Evolutionary conservation across 176 grass and related monocot genomes (phyloP), one percentile per base, ranked within the genome.

Genomic region (Zoysia pacifica): DNA sequence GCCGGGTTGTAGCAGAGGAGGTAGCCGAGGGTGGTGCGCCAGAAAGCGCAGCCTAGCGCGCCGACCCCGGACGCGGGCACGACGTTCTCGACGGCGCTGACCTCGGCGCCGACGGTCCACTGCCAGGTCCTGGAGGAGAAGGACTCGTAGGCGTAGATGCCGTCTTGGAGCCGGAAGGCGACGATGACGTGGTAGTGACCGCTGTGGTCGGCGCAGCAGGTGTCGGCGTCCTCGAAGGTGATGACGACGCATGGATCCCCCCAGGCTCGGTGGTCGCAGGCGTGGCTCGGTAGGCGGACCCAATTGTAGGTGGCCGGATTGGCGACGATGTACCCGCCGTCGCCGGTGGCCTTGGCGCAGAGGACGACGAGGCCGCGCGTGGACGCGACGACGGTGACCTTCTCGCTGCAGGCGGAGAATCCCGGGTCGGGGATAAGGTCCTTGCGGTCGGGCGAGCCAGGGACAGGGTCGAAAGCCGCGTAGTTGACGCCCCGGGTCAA

Each of bases 81-180:
- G 13, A 93, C 67, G 7, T 3, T 6, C 64, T 79, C 77, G 14
- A 68, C 85, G 39, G 49, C 36, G 56, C 48, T 78, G 65, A 90
- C 38, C 11, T 11, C 76, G 1, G 0, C 6, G 3, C 50, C 43
- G 7, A 48, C 2, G 66, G 16, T 7, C 93, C 93, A 96, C 0
- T 3, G 2, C 93, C 93, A 88, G 0, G 79, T 48, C 40, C 75
- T 70, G 1, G 93, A 88, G 5, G 93, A 96, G 82, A 96, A 96
- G 54, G 87, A 62, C 82, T 86, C 82, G 54, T 90, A 90, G 0
- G 67, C 46, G 80, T 58, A 96, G 11, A 79, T 11, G 41, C 87
- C 93, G 3, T 62, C 70, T 2, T 2, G 0, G 73, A 77, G 9
- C 37, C 49, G 44, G 85, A 54, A 90, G 4, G 79, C 72, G 74